Percentiles rank a stretch among this genome's conserved stretches.
These are phyloP conservation scores for Aspergillus avenaceus DNA, from an alignment of 495 filamentous ascomycete genomes.

Conservation along the genomic window DNA sequence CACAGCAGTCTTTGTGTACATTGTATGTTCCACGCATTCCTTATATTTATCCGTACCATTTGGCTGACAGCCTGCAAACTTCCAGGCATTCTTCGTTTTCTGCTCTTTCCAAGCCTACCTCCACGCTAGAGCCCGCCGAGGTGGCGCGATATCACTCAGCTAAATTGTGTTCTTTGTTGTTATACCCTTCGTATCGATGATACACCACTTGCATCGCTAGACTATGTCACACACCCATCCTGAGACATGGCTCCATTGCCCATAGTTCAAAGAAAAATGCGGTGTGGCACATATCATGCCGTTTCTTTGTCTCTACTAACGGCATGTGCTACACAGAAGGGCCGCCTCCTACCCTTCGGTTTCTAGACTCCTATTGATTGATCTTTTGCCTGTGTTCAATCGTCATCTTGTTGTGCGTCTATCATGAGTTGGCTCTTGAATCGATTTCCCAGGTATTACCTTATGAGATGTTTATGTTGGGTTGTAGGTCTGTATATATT, in stretches of 20 bases:
- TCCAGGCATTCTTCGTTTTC: slow-evolving; percentile 81
- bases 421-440: not conserved
- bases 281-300: not conserved
- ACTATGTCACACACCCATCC: not conserved
- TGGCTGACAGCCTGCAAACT: slow-evolving; percentile 4
- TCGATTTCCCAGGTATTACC: not conserved
- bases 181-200: not conserved
- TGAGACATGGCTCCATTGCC: not conserved
- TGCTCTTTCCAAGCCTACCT: slow-evolving; percentile 82
- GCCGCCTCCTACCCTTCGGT: not conserved
- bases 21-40: slow-evolving; percentile 49
- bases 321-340: not conserved
- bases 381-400: not conserved
- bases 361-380: not conserved
- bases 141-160: slow-evolving; percentile 76
- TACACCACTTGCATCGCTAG: not conserved
- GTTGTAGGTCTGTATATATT: slow-evolving; percentile 9
- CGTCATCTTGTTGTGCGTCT: not conserved
- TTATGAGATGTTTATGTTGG: not conserved
- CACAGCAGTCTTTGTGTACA: slow-evolving; percentile 79
- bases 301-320: not conserved
- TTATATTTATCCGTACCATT: not conserved
- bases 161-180: slow-evolving; percentile 22
- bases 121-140: slow-evolving; percentile 69
- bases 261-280: not conserved